phyloP scores from a whole-genome alignment of 1,139 yeast genomes.

The Kodamaea anthophila region DNA sequence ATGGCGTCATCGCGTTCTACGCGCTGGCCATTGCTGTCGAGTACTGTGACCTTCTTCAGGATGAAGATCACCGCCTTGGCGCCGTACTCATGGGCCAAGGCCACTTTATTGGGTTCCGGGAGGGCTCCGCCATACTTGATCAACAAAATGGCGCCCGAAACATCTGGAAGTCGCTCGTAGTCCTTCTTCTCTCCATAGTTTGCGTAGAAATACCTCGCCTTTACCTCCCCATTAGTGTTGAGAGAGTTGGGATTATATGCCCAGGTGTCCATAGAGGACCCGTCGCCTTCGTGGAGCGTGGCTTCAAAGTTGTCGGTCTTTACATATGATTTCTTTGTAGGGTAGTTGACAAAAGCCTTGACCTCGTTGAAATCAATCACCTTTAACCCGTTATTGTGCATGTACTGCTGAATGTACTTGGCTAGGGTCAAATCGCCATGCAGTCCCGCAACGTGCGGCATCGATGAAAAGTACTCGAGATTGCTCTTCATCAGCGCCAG shows the following conservation, averaged over 20 bases:
- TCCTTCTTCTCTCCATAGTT: constrained; percentile 64
- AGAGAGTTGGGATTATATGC: constrained; percentile 68
- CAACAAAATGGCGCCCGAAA: constrained; percentile 46
- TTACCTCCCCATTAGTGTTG: constrained; percentile 40
- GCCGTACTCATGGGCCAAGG: constrained; percentile 24
- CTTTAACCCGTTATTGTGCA: constrained; percentile 51
- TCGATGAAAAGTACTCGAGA: constrained; percentile 68
- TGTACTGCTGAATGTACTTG: constrained; percentile 53
- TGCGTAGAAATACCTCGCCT: constrained; percentile 48
- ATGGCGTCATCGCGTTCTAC: constrained; percentile 37
- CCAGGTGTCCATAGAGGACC: constrained; percentile 33
- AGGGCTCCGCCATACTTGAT: constrained; percentile 52
- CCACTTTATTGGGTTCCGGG: constrained; percentile 36
- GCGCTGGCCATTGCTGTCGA: constrained; percentile 1
- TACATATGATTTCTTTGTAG: constrained; percentile 22
- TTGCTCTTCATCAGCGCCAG: constrained; percentile 58
- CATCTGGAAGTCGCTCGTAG: constrained; percentile 31
- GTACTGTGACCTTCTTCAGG: constrained; percentile 1
- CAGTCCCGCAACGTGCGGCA: constrained; percentile 88
- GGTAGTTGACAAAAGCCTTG: constrained; percentile 56
- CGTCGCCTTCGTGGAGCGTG: constrained; percentile 28
- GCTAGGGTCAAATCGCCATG: constrained; percentile 74
- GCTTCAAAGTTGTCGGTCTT: constrained; percentile 34
- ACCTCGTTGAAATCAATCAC: constrained; percentile 46
- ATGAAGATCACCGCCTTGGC: constrained; percentile 36